Percentiles rank a stretch among this genome's conserved stretches.
Conservation (phyloP, 2,329 filamentous ascomycete species). For the Epichloe gansuensis region DNA sequence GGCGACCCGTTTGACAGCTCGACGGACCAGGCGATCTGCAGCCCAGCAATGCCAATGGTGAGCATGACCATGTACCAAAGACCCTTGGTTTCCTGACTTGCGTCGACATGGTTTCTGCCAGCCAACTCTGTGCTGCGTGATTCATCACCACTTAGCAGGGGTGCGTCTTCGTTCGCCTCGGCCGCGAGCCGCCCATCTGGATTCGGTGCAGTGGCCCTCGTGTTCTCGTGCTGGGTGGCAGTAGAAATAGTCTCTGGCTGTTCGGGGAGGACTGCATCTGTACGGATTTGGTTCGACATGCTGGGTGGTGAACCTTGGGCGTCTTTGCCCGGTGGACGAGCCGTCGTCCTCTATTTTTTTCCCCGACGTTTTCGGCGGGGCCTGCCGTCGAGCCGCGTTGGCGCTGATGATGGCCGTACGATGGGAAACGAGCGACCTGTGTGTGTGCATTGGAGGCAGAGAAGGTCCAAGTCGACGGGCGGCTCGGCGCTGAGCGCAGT, state of each 20-base stretch:
- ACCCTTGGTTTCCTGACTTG: conserved; percentile 58
- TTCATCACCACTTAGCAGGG: conserved; percentile 14
- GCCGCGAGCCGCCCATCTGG: background rate
- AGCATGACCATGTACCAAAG: conserved; percentile 75
- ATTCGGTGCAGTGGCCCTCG: background rate
- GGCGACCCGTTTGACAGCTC: conserved; percentile 89
- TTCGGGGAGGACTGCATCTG: background rate
- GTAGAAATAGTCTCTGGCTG: background rate
- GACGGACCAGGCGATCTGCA: conserved; percentile 93
- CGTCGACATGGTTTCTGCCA: conserved; percentile 9
- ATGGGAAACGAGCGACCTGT: background rate
- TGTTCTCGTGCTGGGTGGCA: background rate
- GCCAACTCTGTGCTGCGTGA: background rate
- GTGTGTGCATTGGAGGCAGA: background rate
- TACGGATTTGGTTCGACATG: background rate
- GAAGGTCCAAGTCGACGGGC: background rate
- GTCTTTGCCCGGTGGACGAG: background rate
- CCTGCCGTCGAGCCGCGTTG: background rate
- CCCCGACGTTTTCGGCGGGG: background rate
- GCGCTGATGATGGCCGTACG: too few relatives aligned
- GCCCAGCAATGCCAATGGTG: conserved; percentile 73
- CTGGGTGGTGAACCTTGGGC: background rate
- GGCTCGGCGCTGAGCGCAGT: background rate
- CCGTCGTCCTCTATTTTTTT: too few relatives aligned
- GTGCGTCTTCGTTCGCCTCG: conserved; percentile 18